These are phyloP conservation scores for Amoebophrya sp. DNA, from an alignment of 169 alveolate species.

Conservation along the genomic window DNA sequence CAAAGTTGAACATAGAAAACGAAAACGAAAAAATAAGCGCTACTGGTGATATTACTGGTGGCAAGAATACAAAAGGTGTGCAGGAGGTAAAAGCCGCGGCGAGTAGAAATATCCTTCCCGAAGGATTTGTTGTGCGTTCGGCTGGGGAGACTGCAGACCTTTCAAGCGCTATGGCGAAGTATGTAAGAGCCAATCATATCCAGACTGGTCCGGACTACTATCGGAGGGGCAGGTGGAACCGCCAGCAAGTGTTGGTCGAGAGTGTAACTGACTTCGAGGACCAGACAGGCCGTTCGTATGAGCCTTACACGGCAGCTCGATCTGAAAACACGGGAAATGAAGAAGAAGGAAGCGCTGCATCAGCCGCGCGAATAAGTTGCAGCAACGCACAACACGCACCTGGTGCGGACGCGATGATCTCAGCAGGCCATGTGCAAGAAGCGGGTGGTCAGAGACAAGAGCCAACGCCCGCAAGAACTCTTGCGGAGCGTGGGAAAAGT, in stretches of 20 bases:
- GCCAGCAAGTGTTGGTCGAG: background rate
- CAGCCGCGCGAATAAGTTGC: too few species aligned
- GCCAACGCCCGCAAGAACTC: background rate
- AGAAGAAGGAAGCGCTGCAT: background rate
- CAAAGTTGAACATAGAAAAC: too few species aligned
- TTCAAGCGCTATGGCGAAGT: background rate
- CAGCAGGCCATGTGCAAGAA: too few species aligned
- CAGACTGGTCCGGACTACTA: background rate
- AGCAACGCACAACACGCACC: background rate
- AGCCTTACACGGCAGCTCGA: background rate
- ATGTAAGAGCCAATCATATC: background rate
- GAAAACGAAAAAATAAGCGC: too few species aligned
- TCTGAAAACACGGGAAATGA: background rate
- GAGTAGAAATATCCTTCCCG: background rate
- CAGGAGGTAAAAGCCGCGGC: background rate
- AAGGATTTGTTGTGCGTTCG: background rate
- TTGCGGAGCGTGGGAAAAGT: background rate
- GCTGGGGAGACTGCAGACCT: background rate
- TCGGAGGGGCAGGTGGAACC: background rate
- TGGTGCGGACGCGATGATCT: too few species aligned
- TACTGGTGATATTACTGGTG: too few species aligned
- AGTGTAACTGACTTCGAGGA: background rate
- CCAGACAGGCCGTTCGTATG: background rate
- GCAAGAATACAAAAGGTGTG: too few species aligned
- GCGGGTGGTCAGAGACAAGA: background rate